Evolutionary conservation across 768 basidiomycete species (phyloP).

Genomic region (Suillus bovinus): DNA sequence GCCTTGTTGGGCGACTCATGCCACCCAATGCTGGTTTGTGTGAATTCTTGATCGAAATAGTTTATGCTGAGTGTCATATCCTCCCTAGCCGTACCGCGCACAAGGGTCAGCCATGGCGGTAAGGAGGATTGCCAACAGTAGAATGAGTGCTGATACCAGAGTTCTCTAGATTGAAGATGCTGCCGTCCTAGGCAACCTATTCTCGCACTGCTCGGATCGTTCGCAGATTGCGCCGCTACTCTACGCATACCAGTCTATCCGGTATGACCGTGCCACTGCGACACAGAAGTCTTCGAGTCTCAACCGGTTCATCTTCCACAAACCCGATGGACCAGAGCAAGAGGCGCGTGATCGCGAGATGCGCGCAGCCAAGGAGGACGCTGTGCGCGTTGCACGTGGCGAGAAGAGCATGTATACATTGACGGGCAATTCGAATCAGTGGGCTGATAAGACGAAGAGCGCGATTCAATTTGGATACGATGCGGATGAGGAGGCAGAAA

Average conservation of each 20-base stretch:
- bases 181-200: slow-evolving; percentile 45
- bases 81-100: slow-evolving; percentile 47
- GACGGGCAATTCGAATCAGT: slow-evolving; percentile 49
- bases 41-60: neutral
- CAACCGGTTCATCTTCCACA: slow-evolving; percentile 57
- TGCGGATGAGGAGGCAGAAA: slow-evolving; percentile 49
- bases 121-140: slow-evolving; percentile 14
- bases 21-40: slow-evolving; percentile 51
- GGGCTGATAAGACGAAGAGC: slow-evolving; percentile 58
- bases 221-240: slow-evolving; percentile 48
- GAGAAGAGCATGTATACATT: slow-evolving; percentile 14
- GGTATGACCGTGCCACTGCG: slow-evolving; percentile 47
- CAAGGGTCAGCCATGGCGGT: slow-evolving; percentile 60
- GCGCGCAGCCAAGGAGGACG: slow-evolving; percentile 47
- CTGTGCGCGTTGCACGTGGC: slow-evolving; percentile 28
- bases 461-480: slow-evolving; percentile 52
- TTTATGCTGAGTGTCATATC: neutral
- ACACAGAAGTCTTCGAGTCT: slow-evolving; percentile 51
- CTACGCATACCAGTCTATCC: slow-evolving; percentile 52
- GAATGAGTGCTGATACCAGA: slow-evolving; percentile 9
- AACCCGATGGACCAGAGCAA: slow-evolving; percentile 56
- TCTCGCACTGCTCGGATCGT: slow-evolving; percentile 46
- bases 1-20: slow-evolving; percentile 55
- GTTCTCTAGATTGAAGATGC: slow-evolving; percentile 34
- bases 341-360: slow-evolving; percentile 51